Evolutionary conservation across 495 filamentous ascomycete species (phyloP).

Genomic region (Aspergillus incahuasiensis): DNA sequence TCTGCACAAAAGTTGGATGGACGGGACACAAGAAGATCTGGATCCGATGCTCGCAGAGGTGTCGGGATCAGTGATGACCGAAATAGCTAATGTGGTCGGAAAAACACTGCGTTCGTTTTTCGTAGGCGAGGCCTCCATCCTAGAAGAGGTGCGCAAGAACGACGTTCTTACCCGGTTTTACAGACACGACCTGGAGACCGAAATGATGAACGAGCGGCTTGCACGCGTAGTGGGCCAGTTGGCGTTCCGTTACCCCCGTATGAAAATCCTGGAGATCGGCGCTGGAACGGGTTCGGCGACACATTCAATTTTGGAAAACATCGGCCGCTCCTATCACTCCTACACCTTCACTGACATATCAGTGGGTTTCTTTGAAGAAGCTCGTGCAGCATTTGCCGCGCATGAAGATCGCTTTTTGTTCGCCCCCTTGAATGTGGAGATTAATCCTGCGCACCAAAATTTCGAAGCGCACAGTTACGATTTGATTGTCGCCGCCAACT

Average conservation of each 20-base stretch:
- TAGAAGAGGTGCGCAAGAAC: conserved; percentile 11
- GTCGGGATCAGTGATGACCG: background rate
- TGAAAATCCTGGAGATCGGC: conserved; percentile 46
- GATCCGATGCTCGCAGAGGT: background rate
- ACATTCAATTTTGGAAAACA: conserved; percentile 14
- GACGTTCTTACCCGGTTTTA: conserved; percentile 12
- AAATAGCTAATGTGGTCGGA: background rate
- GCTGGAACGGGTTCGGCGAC: conserved; percentile 32
- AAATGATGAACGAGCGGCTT: background rate
- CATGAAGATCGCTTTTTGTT: conserved; percentile 39
- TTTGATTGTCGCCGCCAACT: conserved; percentile 48
- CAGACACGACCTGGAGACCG: background rate
- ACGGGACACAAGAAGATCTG: background rate
- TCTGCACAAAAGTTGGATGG: background rate
- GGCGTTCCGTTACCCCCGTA: conserved; percentile 28
- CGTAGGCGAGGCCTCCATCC: background rate
- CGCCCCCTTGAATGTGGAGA: conserved; percentile 44
- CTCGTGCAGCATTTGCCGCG: conserved; percentile 15
- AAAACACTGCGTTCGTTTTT: background rate
- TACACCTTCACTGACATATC: conserved; percentile 45
- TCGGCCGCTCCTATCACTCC: conserved; percentile 12
- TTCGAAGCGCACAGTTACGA: conserved; percentile 44
- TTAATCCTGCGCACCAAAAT: conserved; percentile 41
- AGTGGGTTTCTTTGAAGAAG: conserved; percentile 31
- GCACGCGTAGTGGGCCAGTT: conserved; percentile 22